A percentile compares a stretch with the other conserved stretches of the same genome.
These are phyloP conservation scores for Trichoderma oligosporum DNA, from an alignment of 2,329 filamentous ascomycete species.

Conservation along the genomic window DNA sequence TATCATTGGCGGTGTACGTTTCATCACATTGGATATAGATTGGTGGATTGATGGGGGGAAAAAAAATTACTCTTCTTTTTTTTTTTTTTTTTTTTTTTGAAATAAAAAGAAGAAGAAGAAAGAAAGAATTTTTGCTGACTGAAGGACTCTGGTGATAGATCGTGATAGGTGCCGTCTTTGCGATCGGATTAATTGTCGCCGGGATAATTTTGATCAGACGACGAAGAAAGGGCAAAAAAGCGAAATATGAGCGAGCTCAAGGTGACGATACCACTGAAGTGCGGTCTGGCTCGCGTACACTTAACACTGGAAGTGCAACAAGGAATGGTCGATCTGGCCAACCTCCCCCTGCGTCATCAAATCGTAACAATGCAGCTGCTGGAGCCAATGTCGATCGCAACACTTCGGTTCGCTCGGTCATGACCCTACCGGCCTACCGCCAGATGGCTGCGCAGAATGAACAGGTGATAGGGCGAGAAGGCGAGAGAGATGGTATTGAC, in stretches of 20 bases:
- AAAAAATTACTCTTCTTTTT: too few relatives aligned
- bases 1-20: slow-evolving; percentile 21
- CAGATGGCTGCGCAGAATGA: slow-evolving; percentile 69
- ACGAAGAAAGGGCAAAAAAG: slow-evolving; percentile 22
- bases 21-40: not conserved
- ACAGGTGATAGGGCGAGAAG: slow-evolving; percentile 79
- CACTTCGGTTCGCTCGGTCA: slow-evolving; percentile 85
- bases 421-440: slow-evolving; percentile 86
- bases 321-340: not conserved
- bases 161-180: not conserved
- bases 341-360: not conserved
- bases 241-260: slow-evolving; percentile 32
- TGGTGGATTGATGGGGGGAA: not conserved
- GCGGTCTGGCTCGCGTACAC: slow-evolving; percentile 26
- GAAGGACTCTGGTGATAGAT: not conserved
- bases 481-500: slow-evolving; percentile 88
- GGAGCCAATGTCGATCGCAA: slow-evolving; percentile 64
- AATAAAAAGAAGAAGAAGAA: not conserved
- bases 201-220: slow-evolving; percentile 5
- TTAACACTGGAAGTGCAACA: slow-evolving; percentile 24
- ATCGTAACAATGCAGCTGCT: slow-evolving; percentile 25
- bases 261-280: slow-evolving; percentile 28
- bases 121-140: not conserved
- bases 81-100: not conserved
- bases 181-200: not conserved